Conservation (phyloP, 1,139 yeast genomes). For the Zygosaccharomyces pseudobailii region DNA sequence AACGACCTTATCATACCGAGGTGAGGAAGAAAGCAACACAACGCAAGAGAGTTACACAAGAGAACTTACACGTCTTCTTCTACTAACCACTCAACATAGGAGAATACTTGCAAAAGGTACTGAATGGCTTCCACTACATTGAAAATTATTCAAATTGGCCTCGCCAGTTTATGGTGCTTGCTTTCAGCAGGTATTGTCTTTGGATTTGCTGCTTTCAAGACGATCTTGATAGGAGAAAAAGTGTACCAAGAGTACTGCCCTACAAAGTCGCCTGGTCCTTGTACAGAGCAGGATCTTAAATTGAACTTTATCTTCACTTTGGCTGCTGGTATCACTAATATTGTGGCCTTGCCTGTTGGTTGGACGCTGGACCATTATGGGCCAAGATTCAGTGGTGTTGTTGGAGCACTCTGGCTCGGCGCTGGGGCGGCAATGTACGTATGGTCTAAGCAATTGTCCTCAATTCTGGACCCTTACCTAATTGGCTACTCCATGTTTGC, state of each 20-base stretch:
- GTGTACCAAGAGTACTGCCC: constrained; percentile 63
- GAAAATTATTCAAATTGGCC: constrained; percentile 43
- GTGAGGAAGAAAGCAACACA: neutral
- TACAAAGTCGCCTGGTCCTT: constrained; percentile 35
- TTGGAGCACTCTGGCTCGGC: constrained; percentile 58
- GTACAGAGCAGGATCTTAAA: constrained; percentile 73
- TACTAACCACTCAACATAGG: neutral
- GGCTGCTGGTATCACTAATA: constrained; percentile 85
- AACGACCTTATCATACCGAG: neutral
- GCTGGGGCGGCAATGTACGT: constrained; percentile 49
- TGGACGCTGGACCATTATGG: constrained; percentile 71
- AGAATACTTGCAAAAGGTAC: neutral
- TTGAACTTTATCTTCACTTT: constrained; percentile 77
- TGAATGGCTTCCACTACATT: constrained; percentile 2
- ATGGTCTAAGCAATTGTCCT: constrained; percentile 10
- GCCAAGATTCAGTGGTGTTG: constrained; percentile 71
- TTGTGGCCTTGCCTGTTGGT: constrained; percentile 79
- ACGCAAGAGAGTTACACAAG: too few relatives aligned
- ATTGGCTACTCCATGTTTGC: constrained; percentile 66
- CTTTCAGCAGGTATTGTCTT: constrained; percentile 90
- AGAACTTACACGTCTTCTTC: neutral
- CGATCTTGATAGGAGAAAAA: constrained; percentile 69
- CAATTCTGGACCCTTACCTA: constrained; percentile 52
- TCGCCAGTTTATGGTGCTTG: constrained; percentile 83
- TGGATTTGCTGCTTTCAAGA: constrained; percentile 92